A percentile compares a stretch with the other conserved stretches of the same genome.
phyloP scores from a whole-genome alignment of 306 rosid species.

The Casuarina cunninghamiana region DNA sequence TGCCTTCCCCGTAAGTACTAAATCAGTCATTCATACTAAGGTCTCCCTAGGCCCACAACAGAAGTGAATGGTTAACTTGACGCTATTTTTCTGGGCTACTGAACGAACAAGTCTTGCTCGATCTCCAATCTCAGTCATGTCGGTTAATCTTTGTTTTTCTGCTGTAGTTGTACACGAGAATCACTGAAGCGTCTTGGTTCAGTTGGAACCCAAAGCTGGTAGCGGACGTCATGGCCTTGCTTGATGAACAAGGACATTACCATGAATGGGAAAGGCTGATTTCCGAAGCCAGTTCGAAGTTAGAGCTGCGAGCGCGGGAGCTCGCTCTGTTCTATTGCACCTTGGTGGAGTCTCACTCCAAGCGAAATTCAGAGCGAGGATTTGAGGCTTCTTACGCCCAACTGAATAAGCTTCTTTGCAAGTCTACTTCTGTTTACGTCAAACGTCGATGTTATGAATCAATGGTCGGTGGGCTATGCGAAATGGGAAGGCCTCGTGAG shows the following conservation, averaged over 20 bases:
- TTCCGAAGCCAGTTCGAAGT: slow-evolving; percentile 45
- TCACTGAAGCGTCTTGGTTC: slow-evolving; percentile 68
- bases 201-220: slow-evolving; percentile 62
- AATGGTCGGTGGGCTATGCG: slow-evolving; percentile 65
- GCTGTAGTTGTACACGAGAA: slow-evolving; percentile 59
- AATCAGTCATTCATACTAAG: neutral
- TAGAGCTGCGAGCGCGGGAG: slow-evolving; percentile 47
- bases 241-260: slow-evolving; percentile 49
- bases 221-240: slow-evolving; percentile 62
- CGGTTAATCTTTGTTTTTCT: neutral
- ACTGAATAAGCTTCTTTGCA: slow-evolving; percentile 41
- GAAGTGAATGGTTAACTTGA: neutral
- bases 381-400: slow-evolving; percentile 44
- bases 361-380: slow-evolving; percentile 47
- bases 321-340: slow-evolving; percentile 60
- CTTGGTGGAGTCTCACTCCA: slow-evolving; percentile 63
- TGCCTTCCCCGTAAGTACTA: slow-evolving; percentile 54
- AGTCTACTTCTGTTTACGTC: slow-evolving; percentile 52
- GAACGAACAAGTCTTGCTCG: neutral
- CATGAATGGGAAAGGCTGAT: slow-evolving; percentile 42
- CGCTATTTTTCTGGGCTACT: neutral
- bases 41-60: neutral
- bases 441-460: slow-evolving; percentile 62
- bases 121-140: neutral
- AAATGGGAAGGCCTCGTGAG: slow-evolving; percentile 59